Percentiles rank a stretch among this genome's conserved stretches.
Conservation (phyloP, 1,139 yeast genomes). For the Candida tetrigidarum region DNA sequence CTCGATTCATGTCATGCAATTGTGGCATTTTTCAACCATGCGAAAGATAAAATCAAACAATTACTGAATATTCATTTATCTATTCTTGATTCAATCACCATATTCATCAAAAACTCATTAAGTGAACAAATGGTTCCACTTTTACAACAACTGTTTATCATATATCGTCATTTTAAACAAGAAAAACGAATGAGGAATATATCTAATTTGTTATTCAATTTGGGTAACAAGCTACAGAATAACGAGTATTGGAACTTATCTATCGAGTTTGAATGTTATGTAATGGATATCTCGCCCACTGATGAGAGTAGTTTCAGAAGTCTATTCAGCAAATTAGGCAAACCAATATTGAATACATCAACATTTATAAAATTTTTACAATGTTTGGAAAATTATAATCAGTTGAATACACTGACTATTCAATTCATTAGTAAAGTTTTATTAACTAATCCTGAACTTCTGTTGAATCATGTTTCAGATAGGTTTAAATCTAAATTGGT, state of each 20-base stretch:
- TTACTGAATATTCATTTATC: constrained; percentile 24
- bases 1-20: constrained; percentile 5
- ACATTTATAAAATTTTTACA: not conserved
- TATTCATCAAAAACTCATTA: constrained; percentile 19
- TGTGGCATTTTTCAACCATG: constrained; percentile 5
- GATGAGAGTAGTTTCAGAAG: constrained; percentile 15
- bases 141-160: constrained; percentile 16
- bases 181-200: constrained; percentile 33
- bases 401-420: constrained; percentile 2
- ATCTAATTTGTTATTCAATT: constrained; percentile 28
- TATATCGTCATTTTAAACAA: constrained; percentile 25
- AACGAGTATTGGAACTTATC: constrained; percentile 20
- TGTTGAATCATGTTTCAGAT: constrained; percentile 7
- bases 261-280: constrained; percentile 26
- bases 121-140: constrained; percentile 8
- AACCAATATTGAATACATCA: constrained; percentile 7
- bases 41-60: constrained; percentile 2
- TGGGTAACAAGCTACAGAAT: constrained; percentile 19
- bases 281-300: constrained; percentile 18
- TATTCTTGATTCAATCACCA: constrained; percentile 27
- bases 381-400: not conserved
- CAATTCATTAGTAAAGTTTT: constrained; percentile 10
- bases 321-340: constrained; percentile 23
- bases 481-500: constrained; percentile 10
- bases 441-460: constrained; percentile 5